Evolutionary conservation across 257 asterid species (phyloP).

Genomic region (Galeopsis tetrahit): DNA sequence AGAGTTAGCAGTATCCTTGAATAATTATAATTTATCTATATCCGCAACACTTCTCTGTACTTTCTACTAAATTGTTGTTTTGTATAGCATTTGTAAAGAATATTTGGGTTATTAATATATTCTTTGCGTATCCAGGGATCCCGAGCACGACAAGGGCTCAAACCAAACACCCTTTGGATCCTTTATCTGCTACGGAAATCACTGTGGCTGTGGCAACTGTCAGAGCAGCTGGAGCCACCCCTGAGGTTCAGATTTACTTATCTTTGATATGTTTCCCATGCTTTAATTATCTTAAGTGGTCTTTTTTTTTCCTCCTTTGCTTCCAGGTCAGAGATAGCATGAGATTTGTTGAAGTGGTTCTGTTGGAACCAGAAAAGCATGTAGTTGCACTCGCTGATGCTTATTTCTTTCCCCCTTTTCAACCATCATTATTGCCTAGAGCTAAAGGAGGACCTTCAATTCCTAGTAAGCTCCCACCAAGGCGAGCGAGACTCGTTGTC

Average conservation of each 20-base stretch:
- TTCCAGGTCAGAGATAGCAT: conserved; percentile 94
- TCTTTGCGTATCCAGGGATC: conserved; percentile 52
- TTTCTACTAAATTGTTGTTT: conserved; percentile 14
- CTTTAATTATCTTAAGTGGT: conserved; percentile 19
- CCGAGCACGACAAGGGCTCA: conserved; percentile 72
- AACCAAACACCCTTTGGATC: conserved; percentile 90
- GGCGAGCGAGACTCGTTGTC: conserved; percentile 86
- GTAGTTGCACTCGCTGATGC: conserved; percentile 98
- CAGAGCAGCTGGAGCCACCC: conserved; percentile 98
- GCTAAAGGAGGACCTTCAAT: conserved; percentile 85
- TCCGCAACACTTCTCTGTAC: conserved; percentile 6
- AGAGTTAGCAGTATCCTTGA: conserved; percentile 4
- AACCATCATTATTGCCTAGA: conserved; percentile 81
- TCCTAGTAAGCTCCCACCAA: conserved; percentile 90
- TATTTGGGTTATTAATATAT: conserved; percentile 23
- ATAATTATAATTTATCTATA: conserved; percentile 17
- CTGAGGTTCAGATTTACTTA: conserved; percentile 64
- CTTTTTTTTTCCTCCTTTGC: conserved; percentile 16
- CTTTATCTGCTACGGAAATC: conserved; percentile 88
- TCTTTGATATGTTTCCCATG: conserved; percentile 23
- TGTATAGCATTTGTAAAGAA: neutral
- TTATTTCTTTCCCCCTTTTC: conserved; percentile 96
- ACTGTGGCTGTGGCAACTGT: conserved; percentile 92
- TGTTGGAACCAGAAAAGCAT: conserved; percentile 89
- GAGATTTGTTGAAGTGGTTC: conserved; percentile 91